Evolutionary conservation across 441 rosid species (phyloP).

Genomic region (Euphorbia schlechtendalii): DNA sequence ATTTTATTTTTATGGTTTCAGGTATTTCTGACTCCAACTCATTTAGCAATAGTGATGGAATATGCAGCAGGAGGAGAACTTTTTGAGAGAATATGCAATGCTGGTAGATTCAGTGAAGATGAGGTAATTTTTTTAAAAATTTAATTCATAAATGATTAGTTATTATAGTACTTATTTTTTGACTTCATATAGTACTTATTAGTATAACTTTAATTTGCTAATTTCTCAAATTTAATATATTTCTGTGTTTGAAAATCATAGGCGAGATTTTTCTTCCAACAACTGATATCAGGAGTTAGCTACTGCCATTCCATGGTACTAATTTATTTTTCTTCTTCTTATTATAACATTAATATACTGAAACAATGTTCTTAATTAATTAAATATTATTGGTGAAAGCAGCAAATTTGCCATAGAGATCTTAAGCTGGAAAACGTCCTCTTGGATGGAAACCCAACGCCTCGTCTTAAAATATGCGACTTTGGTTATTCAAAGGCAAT

Average conservation of each 20-base stretch:
- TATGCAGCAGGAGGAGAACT: constrained; percentile 70
- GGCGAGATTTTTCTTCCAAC: constrained; percentile 90
- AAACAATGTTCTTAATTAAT: no score
- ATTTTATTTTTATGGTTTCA: constrained; percentile 14
- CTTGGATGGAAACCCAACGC: constrained; percentile 61
- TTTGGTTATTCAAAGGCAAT: constrained; percentile 77
- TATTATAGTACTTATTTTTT: no score
- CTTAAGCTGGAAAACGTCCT: constrained; percentile 87
- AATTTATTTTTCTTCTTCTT: no score
- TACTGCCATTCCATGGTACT: constrained; percentile 84
- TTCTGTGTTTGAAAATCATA: constrained; percentile 16
- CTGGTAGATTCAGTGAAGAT: constrained; percentile 62
- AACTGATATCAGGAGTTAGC: constrained; percentile 78
- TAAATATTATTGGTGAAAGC: not conserved
- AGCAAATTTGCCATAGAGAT: constrained; percentile 91
- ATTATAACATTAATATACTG: no score
- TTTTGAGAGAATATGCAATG: constrained; percentile 50
- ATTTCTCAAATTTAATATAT: no score
- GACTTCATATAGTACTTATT: no score
- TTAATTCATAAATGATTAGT: not conserved
- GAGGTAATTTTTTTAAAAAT: constrained; percentile 28
- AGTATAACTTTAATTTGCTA: no score
- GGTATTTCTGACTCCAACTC: constrained; percentile 55
- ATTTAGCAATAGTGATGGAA: constrained; percentile 68
- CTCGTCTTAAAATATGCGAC: no score